Evolutionary conservation across 192 early-diverging fungal species (phyloP), one percentile per base, ranked within the genome.

Genomic region (Gaertneriomyces semiglobifer): DNA sequence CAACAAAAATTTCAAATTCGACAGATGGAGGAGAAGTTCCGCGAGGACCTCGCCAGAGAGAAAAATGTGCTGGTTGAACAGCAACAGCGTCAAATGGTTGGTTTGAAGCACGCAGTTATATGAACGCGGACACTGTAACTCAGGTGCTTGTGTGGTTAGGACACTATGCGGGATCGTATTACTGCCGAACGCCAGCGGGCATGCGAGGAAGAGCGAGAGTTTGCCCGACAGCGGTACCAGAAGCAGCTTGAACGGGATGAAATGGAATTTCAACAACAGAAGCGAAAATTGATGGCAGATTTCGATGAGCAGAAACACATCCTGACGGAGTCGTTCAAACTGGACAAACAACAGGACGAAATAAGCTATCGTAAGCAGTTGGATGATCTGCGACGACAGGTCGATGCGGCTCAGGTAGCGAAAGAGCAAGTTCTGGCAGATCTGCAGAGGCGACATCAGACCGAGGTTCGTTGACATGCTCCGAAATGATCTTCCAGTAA

Each of bases 241-340:
- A 85, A 85, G 54, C 84, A 85, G 66, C 65, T 84, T 4, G 84
- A 85, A 65, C 75, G 84, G 43, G 84, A 85, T 44, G 84, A 85
- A 58, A 81, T 85, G 82, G 84, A 85, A 79, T 85, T 84, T 62
- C 76, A 79, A 66, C 84, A 85, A 57, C 77, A 84, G 54, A 79
- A 80, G 45, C 74, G 84, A 12, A 85, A 85, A 70, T 46, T 82
- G 38, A 8, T 69, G 0, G 51, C 80, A 12, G 84, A 85, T 52
- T 76, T 80, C 55, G 80, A 80, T 9, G 80, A 84, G 47, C 60
- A 76, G 59, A 65, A 70, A 57, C 72, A 78, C 40, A 38, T 60
- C 14, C 8, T 76, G 8, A 43, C 58, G 20, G 73, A 79, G 48
- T 54, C 69, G 16, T 12, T 51, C 46, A 75, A 74, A 20, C 65